Conservation (phyloP, 139 green algal species). For the Ostreobium quekettii region DNA sequence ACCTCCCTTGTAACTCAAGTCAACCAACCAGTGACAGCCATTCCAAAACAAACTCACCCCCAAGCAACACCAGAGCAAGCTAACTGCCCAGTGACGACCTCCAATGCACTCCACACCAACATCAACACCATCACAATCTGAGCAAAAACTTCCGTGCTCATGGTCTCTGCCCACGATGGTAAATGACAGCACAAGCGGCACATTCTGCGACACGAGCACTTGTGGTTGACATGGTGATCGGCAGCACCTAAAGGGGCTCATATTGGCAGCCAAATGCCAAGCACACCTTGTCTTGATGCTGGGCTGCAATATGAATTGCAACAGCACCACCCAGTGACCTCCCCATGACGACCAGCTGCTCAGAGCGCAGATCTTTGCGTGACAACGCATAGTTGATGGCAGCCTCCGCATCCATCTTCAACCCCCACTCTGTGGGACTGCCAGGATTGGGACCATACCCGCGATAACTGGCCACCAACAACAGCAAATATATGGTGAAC, state of each 20-base stretch:
- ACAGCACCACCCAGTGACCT: slow-evolving; percentile 77
- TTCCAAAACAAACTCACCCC: too few species aligned
- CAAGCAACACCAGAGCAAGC: too few species aligned
- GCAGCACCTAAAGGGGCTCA: too few species aligned
- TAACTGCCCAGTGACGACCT: too few species aligned
- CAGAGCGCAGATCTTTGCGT: slow-evolving; percentile 41
- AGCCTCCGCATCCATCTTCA: slow-evolving; percentile 61
- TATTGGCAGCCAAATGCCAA: too few species aligned
- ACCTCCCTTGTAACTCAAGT: too few species aligned
- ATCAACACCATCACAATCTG: too few species aligned
- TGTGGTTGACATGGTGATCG: background rate
- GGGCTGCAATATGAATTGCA: slow-evolving; percentile 52
- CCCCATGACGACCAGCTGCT: slow-evolving; percentile 62
- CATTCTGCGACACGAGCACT: background rate
- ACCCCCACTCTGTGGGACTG: slow-evolving; percentile 52
- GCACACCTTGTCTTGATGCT: slow-evolving; percentile 41
- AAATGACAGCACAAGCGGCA: too few species aligned
- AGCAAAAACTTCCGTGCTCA: too few species aligned
- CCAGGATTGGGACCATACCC: slow-evolving; percentile 71
- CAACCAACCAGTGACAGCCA: too few species aligned
- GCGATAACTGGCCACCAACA: slow-evolving; percentile 53
- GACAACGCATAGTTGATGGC: slow-evolving; percentile 45
- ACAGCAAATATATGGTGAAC: slow-evolving; percentile 4
- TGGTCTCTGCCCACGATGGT: too few species aligned
- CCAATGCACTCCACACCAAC: too few species aligned